Conservation (phyloP, 768 basidiomycete genomes). For the Pleurotus djamor region DNA sequence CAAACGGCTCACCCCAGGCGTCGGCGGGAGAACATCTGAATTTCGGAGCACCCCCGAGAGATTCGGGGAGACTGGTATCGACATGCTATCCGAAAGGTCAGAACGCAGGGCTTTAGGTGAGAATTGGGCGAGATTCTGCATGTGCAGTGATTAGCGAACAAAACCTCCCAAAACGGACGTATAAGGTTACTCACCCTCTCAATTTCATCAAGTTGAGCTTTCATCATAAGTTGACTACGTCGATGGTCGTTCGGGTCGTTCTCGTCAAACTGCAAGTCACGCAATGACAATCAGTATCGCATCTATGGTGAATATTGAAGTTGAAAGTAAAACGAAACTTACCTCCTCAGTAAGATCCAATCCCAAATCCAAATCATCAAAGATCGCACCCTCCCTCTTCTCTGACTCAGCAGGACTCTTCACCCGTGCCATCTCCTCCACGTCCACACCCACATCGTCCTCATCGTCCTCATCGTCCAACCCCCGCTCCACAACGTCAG, state of each 20-base stretch:
- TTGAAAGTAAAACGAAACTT: slow-evolving; percentile 16
- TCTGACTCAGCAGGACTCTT: slow-evolving; percentile 35
- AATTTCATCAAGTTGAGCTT: slow-evolving; percentile 75
- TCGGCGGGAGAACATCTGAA: slow-evolving; percentile 31
- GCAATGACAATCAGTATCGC: slow-evolving; percentile 11
- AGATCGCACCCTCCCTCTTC: slow-evolving; percentile 48
- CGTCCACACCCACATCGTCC: slow-evolving; percentile 34
- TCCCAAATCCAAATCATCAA: slow-evolving; percentile 50
- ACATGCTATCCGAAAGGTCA: slow-evolving; percentile 33
- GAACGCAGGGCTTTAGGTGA: slow-evolving; percentile 52
- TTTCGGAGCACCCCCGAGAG: slow-evolving; percentile 13
- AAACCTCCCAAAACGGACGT: background rate
- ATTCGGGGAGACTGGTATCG: background rate
- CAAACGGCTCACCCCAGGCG: slow-evolving; percentile 32
- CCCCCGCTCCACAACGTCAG: too few relatives aligned
- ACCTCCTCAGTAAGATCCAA: slow-evolving; percentile 45
- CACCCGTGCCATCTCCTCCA: slow-evolving; percentile 30
- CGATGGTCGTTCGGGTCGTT: slow-evolving; percentile 73
- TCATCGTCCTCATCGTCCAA: slow-evolving; percentile 13
- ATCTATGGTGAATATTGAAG: slow-evolving; percentile 2
- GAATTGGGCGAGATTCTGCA: slow-evolving; percentile 61
- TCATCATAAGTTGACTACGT: slow-evolving; percentile 74
- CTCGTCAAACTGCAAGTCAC: slow-evolving; percentile 55
- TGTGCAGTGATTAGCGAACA: background rate
- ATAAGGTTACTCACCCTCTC: slow-evolving; percentile 51